phyloP scores from a whole-genome alignment of 345 rosid genomes.

The Brassica napus region DNA sequence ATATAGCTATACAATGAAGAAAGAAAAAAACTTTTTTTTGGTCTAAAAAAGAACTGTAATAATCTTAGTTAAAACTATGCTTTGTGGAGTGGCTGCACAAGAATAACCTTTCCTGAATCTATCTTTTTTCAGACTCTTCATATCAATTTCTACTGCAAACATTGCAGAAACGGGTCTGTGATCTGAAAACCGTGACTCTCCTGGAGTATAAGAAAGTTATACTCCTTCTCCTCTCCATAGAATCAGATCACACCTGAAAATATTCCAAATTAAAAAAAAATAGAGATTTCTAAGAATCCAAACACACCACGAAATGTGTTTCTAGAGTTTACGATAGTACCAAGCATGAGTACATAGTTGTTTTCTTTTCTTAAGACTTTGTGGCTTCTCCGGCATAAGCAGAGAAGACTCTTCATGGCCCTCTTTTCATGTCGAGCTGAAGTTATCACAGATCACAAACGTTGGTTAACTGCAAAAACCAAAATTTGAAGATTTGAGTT shows the following conservation, averaged over 20 bases:
- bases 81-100: slow-evolving; percentile 56
- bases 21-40: too few relatives aligned
- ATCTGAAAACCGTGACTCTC: slow-evolving; percentile 88
- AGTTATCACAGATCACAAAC: background rate
- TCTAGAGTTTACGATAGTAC: background rate
- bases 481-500: background rate
- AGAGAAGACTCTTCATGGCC: slow-evolving; percentile 76
- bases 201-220: slow-evolving; percentile 70
- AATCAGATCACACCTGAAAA: slow-evolving; percentile 86
- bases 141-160: slow-evolving; percentile 65
- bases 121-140: slow-evolving; percentile 42
- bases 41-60: too few relatives aligned
- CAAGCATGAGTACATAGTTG: too few relatives aligned
- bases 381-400: slow-evolving; percentile 82
- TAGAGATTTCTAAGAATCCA: too few relatives aligned
- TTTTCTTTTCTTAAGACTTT: slow-evolving; percentile 68
- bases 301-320: too few relatives aligned
- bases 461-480: too few relatives aligned
- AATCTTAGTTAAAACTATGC: slow-evolving; percentile 50
- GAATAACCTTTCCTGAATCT: slow-evolving; percentile 77
- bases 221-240: slow-evolving; percentile 81
- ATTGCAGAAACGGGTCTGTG: slow-evolving; percentile 90
- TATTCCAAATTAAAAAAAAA: too few relatives aligned
- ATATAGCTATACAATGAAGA: too few relatives aligned
- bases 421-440: slow-evolving; percentile 82